These are phyloP conservation scores for Fistulifera solaris DNA, from an alignment of 108 stramenopile species.

Conservation along the genomic window DNA sequence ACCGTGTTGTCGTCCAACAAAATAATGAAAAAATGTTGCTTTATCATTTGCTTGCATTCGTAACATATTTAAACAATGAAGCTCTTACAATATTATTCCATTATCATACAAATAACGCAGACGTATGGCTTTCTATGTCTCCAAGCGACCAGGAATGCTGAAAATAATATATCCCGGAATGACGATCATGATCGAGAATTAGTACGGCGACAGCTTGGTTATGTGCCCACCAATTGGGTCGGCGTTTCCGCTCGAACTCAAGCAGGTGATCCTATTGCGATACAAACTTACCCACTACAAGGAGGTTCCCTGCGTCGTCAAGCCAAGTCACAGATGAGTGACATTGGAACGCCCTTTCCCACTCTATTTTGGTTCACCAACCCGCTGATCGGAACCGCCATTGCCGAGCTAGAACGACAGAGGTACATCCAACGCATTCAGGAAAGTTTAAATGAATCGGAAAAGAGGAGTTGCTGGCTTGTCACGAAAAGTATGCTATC, in stretches of 20 bases:
- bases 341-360: constrained; percentile 51
- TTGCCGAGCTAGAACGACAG: constrained; percentile 50
- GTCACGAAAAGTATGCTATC: constrained; percentile 48
- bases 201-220: constrained; percentile 39
- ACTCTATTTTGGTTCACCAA: constrained; percentile 67
- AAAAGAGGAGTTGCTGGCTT: constrained; percentile 18
- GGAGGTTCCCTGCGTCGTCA: constrained; percentile 27
- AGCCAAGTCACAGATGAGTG: constrained; percentile 15
- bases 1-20: no score
- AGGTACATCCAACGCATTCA: constrained; percentile 47
- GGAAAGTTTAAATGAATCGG: constrained; percentile 19
- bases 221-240: constrained; percentile 56
- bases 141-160: no score
- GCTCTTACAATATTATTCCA: no score
- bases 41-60: no score
- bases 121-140: no score
- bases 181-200: background rate
- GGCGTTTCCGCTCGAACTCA: constrained; percentile 34
- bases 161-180: no score
- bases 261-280: constrained; percentile 40
- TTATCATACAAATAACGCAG: no score
- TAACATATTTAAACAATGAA: no score
- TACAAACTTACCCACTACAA: constrained; percentile 54
- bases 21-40: no score
- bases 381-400: constrained; percentile 43